Conservation (phyloP, 768 basidiomycete genomes). For the Pulveroboletus ravenelii region DNA sequence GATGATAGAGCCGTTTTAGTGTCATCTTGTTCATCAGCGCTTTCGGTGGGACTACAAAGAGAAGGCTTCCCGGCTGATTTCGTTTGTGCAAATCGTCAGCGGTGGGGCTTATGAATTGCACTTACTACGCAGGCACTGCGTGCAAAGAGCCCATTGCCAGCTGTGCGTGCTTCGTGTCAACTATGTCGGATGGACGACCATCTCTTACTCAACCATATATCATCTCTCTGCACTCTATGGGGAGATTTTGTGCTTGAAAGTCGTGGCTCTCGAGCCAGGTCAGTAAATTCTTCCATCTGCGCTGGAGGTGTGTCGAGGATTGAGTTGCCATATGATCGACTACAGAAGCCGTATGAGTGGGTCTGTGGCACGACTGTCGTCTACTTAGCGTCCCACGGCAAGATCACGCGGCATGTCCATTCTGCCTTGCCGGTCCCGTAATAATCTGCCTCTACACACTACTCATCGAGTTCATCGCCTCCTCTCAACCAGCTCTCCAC, state of each 20-base stretch:
- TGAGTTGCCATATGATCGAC: constrained; percentile 4
- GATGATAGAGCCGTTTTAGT: constrained; percentile 55
- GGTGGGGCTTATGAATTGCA: background rate
- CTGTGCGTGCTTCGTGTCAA: constrained; percentile 23
- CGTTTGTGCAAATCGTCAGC: background rate
- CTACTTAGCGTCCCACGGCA: background rate
- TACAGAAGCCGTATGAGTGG: no score
- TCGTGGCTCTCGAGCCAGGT: constrained; percentile 50
- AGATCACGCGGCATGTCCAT: constrained; percentile 3
- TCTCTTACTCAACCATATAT: constrained; percentile 42
- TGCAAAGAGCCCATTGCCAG: constrained; percentile 70
- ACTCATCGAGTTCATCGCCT: background rate
- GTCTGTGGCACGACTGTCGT: no score
- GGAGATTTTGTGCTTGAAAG: constrained; percentile 40
- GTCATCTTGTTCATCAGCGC: constrained; percentile 74
- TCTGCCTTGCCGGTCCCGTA: no score
- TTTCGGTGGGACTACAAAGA: constrained; percentile 68
- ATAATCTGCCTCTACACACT: no score
- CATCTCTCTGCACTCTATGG: constrained; percentile 48
- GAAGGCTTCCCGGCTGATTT: constrained; percentile 45
- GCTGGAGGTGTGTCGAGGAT: constrained; percentile 3
- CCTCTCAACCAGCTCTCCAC: background rate
- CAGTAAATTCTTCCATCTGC: constrained; percentile 45
- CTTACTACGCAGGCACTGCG: constrained; percentile 39
- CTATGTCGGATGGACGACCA: background rate